phyloP scores from a whole-genome alignment of 108 stramenopile species.

The Nitzschia sp. region DNA sequence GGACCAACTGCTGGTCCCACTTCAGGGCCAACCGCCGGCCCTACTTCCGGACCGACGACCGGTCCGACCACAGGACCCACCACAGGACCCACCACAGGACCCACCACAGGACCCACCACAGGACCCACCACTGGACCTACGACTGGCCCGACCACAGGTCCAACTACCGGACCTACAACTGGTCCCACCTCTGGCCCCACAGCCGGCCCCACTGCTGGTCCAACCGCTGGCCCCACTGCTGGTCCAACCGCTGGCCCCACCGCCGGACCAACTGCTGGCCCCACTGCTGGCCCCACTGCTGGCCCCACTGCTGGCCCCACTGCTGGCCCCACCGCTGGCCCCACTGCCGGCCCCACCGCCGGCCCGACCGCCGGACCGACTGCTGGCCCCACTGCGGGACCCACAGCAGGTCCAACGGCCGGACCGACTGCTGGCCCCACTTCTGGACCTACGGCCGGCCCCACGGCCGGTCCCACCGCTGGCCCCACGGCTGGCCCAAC shows the following conservation, averaged over 20 bases:
- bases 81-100: constrained; percentile 25
- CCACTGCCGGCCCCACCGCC: constrained; percentile 23
- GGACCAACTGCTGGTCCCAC: constrained; percentile 24
- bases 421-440: constrained; percentile 5
- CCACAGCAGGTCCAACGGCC: not conserved
- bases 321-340: constrained; percentile 6
- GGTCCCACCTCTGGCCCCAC: not conserved
- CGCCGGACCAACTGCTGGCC: constrained; percentile 9
- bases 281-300: constrained; percentile 5
- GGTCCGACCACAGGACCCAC: constrained; percentile 22
- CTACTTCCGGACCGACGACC: constrained; percentile 7
- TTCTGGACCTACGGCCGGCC: constrained; percentile 19
- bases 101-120: constrained; percentile 1
- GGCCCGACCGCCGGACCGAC: constrained; percentile 25
- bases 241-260: constrained; percentile 13
- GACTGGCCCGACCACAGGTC: constrained; percentile 8
- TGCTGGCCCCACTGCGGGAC: constrained; percentile 3
- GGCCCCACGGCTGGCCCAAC: constrained; percentile 12
- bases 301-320: constrained; percentile 11
- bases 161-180: constrained; percentile 1
- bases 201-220: constrained; percentile 18
- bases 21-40: constrained; percentile 12
- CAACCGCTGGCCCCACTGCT: constrained; percentile 2
- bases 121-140: constrained; percentile 27
- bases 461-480: constrained; percentile 7